Evolutionary conservation across 805 yeast species (phyloP), one percentile per base, ranked within the genome.

Genomic region (Metschnikowia rubicola): DNA sequence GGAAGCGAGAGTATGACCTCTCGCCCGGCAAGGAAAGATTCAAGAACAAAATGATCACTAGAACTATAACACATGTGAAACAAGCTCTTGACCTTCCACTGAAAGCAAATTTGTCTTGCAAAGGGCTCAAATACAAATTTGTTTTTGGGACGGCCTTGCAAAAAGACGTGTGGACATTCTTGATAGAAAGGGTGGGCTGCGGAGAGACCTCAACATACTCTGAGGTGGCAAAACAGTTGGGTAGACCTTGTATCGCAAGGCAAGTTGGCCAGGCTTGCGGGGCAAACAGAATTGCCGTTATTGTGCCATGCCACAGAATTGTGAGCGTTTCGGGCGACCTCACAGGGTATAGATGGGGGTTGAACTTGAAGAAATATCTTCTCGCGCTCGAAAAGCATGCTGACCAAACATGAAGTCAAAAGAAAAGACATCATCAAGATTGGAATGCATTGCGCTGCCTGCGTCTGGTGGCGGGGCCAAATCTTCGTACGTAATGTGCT

Each of bases 271-370:
- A 64, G 35, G 71, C 75, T 2, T 66, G 73, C 39, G 73, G 69
- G 3, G 61, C 68, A 15, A 74, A 74, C 52, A 61, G 60, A 26
- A 52, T 74, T 10, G 71, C 76, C 2, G 38, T 73, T 4, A 30
- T 73, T 4, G 60, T 74, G 4, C 78, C 79, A 1, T 74, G 79
- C 53, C 78, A 74, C 55, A 56, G 77, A 41, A 71, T 73, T 1
- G 36, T 71, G 17, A 62, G 67, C 11, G 56, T 57, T 7, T 48
- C 50, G 30, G 65, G 66, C 6, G 59, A 58, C 28, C 56, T 68
- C 10, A 65, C 71, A 12, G 74, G 75, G 6, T 75, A 64, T 53
- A 58, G 66, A 41, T 72, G 69, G 65, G 77, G 77, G 2, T 41
- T 58, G 4, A 56, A 52, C 6, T 43, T 71, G 38, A 74, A 74